Percentiles rank a stretch among this genome's conserved stretches.
Conservation (phyloP, 2,329 filamentous ascomycete genomes). For the Samsoniella hepiali region DNA sequence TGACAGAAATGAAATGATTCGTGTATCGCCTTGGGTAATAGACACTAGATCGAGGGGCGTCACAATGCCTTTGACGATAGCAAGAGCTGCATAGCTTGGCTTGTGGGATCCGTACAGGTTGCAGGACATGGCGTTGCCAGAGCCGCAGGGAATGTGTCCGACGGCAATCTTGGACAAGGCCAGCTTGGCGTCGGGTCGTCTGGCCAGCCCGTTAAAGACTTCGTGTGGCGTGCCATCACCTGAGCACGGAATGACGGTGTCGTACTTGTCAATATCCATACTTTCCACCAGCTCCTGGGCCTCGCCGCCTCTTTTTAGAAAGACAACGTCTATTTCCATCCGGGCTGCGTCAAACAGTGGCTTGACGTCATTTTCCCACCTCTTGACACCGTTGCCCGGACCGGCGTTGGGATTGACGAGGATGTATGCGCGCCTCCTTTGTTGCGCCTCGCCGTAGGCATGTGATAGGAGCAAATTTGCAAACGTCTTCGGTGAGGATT, state of each 20-base stretch:
- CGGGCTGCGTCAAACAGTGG: conserved; percentile 80
- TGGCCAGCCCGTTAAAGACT: conserved; percentile 88
- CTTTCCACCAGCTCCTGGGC: conserved; percentile 72
- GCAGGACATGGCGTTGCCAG: conserved; percentile 88
- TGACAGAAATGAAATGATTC: conserved; percentile 82
- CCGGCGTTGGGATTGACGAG: conserved; percentile 90
- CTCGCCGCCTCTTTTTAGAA: conserved; percentile 70
- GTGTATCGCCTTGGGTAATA: conserved; percentile 73
- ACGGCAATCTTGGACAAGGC: conserved; percentile 78
- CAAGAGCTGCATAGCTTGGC: conserved; percentile 72
- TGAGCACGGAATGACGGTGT: conserved; percentile 84
- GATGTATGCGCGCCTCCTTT: conserved; percentile 76
- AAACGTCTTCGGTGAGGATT: conserved; percentile 56
- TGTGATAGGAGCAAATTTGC: conserved; percentile 60
- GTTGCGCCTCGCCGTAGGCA: conserved; percentile 67
- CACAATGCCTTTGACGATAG: conserved; percentile 81
- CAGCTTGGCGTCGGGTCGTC: conserved; percentile 67
- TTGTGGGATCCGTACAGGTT: conserved; percentile 82
- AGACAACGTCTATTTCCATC: conserved; percentile 71
- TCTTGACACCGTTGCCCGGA: conserved; percentile 68
- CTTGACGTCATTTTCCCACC: conserved; percentile 71
- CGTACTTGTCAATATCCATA: conserved; percentile 75
- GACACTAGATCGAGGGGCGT: conserved; percentile 83
- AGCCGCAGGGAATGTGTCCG: conserved; percentile 85
- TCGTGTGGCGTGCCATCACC: conserved; percentile 91